Evolutionary conservation across 306 rosid genomes (phyloP).

Genomic region (Castanea mollissima): DNA sequence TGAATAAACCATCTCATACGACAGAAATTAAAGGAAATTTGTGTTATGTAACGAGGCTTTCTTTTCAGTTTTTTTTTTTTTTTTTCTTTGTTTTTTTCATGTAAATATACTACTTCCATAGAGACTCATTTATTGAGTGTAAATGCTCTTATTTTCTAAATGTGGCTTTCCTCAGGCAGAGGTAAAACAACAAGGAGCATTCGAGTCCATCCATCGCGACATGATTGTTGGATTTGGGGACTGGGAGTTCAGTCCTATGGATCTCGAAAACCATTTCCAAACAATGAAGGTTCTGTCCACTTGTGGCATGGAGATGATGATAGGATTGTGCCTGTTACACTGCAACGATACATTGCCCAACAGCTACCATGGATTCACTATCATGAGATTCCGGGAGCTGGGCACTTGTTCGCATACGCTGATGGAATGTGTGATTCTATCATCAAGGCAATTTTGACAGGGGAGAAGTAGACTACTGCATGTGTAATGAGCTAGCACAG

Average conservation of each 20-base stretch:
- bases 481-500: slow-evolving; percentile 5
- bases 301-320: slow-evolving; percentile 93
- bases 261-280: slow-evolving; percentile 70
- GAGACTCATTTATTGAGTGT: neutral
- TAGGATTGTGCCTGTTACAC: slow-evolving; percentile 46
- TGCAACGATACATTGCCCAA: slow-evolving; percentile 59
- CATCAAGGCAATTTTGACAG: slow-evolving; percentile 45
- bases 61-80: neutral
- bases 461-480: slow-evolving; percentile 30
- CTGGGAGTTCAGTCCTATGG: slow-evolving; percentile 80
- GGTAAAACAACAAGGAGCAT: slow-evolving; percentile 67
- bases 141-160: neutral
- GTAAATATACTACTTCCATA: neutral
- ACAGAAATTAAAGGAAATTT: neutral
- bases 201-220: slow-evolving; percentile 63
- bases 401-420: slow-evolving; percentile 55
- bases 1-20: neutral
- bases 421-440: slow-evolving; percentile 52
- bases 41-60: neutral
- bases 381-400: slow-evolving; percentile 75
- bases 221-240: slow-evolving; percentile 57
- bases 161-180: slow-evolving; percentile 48
- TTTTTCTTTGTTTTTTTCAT: too few species aligned
- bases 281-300: slow-evolving; percentile 68
- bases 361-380: slow-evolving; percentile 81